Conservation (phyloP, 192 early-diverging fungal species). For the Coemansia brasiliensis region DNA sequence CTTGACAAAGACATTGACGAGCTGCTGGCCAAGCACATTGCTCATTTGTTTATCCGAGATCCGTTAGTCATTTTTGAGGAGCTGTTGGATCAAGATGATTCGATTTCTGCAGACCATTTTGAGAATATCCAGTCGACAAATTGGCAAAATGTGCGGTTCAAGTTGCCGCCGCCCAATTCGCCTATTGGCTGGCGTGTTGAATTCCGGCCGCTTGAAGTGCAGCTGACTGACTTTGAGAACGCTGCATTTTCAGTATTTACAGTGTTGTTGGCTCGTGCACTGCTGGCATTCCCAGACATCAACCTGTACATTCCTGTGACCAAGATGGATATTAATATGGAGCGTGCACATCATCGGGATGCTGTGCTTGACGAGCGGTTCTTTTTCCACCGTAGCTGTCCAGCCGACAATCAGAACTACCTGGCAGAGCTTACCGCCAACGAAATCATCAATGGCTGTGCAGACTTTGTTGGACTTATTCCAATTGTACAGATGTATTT, state of each 20-base stretch:
- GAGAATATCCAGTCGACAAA: slow-evolving; percentile 99
- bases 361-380: slow-evolving; percentile 83
- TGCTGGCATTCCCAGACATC: slow-evolving; percentile 78
- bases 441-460: slow-evolving; percentile 88
- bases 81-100: slow-evolving; percentile 82
- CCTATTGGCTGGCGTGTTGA: slow-evolving; percentile 98
- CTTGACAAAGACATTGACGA: slow-evolving; percentile 81
- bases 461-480: slow-evolving; percentile 79
- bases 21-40: slow-evolving; percentile 84
- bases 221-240: slow-evolving; percentile 96
- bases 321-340: slow-evolving; percentile 96
- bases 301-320: slow-evolving; percentile 97
- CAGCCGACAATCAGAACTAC: slow-evolving; percentile 36
- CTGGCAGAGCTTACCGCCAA: slow-evolving; percentile 79
- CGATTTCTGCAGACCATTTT: slow-evolving; percentile 90
- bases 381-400: slow-evolving; percentile 79
- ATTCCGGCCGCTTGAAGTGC: slow-evolving; percentile 95
- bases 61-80: slow-evolving; percentile 95
- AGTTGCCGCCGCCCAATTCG: slow-evolving; percentile 89
- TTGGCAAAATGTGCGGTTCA: slow-evolving; percentile 99
- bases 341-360: slow-evolving; percentile 78
- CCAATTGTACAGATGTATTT: slow-evolving; percentile 83
- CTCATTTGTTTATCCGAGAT: slow-evolving; percentile 97
- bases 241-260: slow-evolving; percentile 94
- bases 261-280: slow-evolving; percentile 83